Evolutionary conservation across 345 rosid species (phyloP).

Genomic region (Eucalyptus grandis): DNA sequence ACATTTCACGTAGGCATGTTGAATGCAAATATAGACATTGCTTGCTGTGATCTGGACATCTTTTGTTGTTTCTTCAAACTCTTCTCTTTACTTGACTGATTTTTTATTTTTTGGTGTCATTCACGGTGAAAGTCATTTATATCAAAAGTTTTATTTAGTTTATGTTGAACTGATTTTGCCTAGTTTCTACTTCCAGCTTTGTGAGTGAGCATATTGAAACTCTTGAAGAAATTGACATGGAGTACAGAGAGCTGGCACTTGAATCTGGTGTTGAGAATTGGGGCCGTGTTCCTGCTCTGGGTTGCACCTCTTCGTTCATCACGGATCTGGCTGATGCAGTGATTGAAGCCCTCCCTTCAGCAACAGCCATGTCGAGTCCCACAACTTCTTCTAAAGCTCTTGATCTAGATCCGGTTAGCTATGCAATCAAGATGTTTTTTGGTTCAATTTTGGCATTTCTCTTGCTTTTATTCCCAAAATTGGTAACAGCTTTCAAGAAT

Average conservation of each 20-base stretch:
- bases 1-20: background rate
- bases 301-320: conserved; percentile 75
- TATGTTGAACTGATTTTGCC: background rate
- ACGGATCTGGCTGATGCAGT: conserved; percentile 89
- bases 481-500: conserved; percentile 51
- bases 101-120: background rate
- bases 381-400: conserved; percentile 20
- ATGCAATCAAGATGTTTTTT: conserved; percentile 49
- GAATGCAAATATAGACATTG: background rate
- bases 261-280: conserved; percentile 90
- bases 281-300: conserved; percentile 88
- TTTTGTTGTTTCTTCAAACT: background rate
- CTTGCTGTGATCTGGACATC: background rate
- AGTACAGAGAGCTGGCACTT: conserved; percentile 69
- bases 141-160: background rate
- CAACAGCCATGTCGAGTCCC: conserved; percentile 33
- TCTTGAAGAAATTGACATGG: conserved; percentile 93
- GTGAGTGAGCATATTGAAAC: conserved; percentile 96
- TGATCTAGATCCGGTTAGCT: conserved; percentile 31
- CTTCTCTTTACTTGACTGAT: background rate
- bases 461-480: conserved; percentile 51
- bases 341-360: conserved; percentile 76
- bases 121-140: background rate
- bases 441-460: conserved; percentile 70
- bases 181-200: conserved; percentile 29